Conservation (phyloP, 306 rosid genomes). For the Medicago ruthenica region DNA sequence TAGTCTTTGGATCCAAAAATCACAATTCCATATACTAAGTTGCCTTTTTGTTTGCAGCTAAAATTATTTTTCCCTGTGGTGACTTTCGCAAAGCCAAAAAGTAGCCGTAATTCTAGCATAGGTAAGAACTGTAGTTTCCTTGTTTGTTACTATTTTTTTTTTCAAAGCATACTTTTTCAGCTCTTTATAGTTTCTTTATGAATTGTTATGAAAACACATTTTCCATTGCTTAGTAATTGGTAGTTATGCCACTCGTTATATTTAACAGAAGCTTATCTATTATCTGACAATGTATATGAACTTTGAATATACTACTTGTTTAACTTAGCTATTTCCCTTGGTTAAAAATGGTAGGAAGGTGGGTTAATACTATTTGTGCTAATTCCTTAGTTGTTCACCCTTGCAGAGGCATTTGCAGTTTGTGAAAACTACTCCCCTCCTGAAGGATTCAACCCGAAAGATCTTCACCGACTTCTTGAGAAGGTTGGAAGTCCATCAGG, state of each 20-base stretch:
- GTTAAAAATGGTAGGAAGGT: not conserved
- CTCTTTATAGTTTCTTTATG: conserved; percentile 18
- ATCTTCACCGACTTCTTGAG: conserved; percentile 85
- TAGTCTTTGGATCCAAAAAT: conserved; percentile 22
- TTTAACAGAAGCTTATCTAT: conserved; percentile 17
- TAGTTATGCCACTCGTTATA: conserved; percentile 3
- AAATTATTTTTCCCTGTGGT: conserved; percentile 89
- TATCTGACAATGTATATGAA: conserved; percentile 7
- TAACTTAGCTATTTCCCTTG: conserved; percentile 13
- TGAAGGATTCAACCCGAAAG: conserved; percentile 85
- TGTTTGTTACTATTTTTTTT: conserved; percentile 30
- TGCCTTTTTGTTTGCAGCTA: conserved; percentile 66
- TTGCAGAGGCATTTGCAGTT: conserved; percentile 97
- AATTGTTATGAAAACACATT: conserved; percentile 10
- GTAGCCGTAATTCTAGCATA: conserved; percentile 93
- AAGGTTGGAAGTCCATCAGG: conserved; percentile 98
- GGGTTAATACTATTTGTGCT: conserved; percentile 25
- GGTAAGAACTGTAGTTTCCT: conserved; percentile 57
- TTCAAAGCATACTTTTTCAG: conserved; percentile 10
- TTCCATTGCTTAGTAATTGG: conserved; percentile 31
- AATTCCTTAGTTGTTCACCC: conserved; percentile 27
- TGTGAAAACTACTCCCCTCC: conserved; percentile 97
- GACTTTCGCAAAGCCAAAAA: conserved; percentile 93
- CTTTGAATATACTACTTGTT: conserved; percentile 7
- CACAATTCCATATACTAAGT: conserved; percentile 22